These are phyloP conservation scores for Hsuehochloa calcarea DNA, from an alignment of 176 grass and related monocot genomes.

Conservation along the genomic window DNA sequence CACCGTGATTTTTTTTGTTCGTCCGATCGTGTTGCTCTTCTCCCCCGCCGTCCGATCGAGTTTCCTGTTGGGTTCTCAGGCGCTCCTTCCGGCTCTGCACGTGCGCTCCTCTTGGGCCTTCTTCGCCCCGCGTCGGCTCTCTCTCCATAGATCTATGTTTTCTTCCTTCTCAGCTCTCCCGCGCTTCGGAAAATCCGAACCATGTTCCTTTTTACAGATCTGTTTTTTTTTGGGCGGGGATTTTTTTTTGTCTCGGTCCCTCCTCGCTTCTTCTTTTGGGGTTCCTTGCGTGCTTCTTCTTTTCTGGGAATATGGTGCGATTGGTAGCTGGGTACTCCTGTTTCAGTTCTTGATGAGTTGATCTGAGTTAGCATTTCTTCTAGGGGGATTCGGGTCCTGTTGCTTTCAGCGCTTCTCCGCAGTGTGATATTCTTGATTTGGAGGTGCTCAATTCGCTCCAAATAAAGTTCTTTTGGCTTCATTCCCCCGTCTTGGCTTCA, in stretches of 20 bases:
- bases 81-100: too few relatives aligned
- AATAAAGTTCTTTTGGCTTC: not conserved
- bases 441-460: not conserved
- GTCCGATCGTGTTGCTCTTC: too few relatives aligned
- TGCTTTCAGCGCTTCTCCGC: too few relatives aligned
- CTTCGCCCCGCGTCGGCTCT: too few relatives aligned
- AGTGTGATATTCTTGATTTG: not conserved
- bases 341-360: not conserved
- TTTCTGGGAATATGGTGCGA: slow-evolving; percentile 20
- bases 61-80: too few relatives aligned
- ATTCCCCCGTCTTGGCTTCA: not conserved
- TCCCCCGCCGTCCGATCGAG: too few relatives aligned
- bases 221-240: slow-evolving; percentile 31
- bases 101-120: too few relatives aligned
- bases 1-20: too few relatives aligned
- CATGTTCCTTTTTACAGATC: slow-evolving; percentile 23
- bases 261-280: not conserved
- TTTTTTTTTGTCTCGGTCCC: not conserved
- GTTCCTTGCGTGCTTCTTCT: not conserved
- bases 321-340: slow-evolving; percentile 17
- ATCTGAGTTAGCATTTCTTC: slow-evolving; percentile 9
- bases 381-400: not conserved
- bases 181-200: too few relatives aligned
- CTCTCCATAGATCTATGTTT: too few relatives aligned
- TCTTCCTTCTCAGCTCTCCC: too few relatives aligned